A percentile compares a stretch with the other conserved stretches of the same genome.
Evolutionary conservation across 1,284 basidiomycete species (phyloP).

Genomic region (Pseudozyma hubeiensis): DNA sequence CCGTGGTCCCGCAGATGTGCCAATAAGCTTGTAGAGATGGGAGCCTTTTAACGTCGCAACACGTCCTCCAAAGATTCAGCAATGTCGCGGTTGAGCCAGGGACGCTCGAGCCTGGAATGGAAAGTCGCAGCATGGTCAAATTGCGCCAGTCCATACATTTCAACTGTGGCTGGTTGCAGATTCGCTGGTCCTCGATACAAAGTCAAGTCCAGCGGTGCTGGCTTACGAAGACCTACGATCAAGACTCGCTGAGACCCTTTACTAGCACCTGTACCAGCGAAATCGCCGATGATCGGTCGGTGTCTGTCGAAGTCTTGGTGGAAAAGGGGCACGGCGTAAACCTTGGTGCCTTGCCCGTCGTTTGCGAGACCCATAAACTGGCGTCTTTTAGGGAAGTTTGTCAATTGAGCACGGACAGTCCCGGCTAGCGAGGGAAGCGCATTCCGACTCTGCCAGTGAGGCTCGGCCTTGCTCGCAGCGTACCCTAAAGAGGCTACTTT

Average conservation of each 20-base stretch:
- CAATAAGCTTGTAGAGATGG: too few species aligned
- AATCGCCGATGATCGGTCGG: background rate
- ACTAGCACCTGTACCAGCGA: background rate
- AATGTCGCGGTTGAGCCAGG: background rate
- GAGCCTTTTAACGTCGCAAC: background rate
- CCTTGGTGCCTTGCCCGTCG: background rate
- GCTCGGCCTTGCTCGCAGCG: background rate
- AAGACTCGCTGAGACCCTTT: background rate
- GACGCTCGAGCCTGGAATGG: background rate
- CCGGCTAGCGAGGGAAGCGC: background rate
- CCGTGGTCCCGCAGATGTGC: background rate
- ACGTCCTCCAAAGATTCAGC: background rate
- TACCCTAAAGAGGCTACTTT: background rate
- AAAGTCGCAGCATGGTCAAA: background rate
- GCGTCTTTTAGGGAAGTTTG: background rate
- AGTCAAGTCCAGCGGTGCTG: background rate
- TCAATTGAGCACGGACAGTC: background rate
- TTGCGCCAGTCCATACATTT: background rate
- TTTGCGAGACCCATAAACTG: background rate
- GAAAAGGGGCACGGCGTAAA: constrained; percentile 2
- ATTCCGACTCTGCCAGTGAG: background rate
- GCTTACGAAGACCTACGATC: background rate
- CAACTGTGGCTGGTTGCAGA: background rate
- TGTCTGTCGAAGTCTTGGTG: background rate
- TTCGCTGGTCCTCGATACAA: background rate